Percentiles rank a stretch among this genome's conserved stretches.
phyloP scores from a whole-genome alignment of 2,329 filamentous ascomycete genomes.

The Ambrosiella beaveri region DNA sequence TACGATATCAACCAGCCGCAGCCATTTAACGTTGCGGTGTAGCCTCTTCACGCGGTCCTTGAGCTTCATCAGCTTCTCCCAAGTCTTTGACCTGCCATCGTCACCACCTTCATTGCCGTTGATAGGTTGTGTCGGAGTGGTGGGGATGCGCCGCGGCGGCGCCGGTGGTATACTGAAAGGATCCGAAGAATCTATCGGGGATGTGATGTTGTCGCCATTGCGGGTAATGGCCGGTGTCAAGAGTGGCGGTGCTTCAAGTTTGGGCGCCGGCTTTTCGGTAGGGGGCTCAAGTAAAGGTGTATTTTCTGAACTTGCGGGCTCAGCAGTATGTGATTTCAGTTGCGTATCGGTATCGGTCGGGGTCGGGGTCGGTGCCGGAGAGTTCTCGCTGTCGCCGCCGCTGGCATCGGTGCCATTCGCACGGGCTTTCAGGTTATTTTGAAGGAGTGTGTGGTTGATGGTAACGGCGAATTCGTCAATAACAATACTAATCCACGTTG shows the following conservation, averaged over 20 bases:
- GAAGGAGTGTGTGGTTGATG: slow-evolving; percentile 53
- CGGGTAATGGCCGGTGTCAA: slow-evolving; percentile 16
- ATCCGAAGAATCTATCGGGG: slow-evolving; percentile 9
- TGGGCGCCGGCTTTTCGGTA: background rate
- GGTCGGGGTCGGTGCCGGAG: background rate
- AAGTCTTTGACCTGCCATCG: slow-evolving; percentile 48
- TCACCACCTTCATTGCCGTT: slow-evolving; percentile 15
- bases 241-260: background rate
- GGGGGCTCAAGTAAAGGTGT: background rate
- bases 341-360: background rate
- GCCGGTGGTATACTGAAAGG: slow-evolving; percentile 13
- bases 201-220: slow-evolving; percentile 16
- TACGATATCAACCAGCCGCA: slow-evolving; percentile 76
- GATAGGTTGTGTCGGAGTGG: slow-evolving; percentile 6
- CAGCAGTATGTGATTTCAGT: background rate
- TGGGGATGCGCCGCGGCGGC: slow-evolving; percentile 10
- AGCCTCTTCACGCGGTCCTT: slow-evolving; percentile 78
- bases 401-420: slow-evolving; percentile 14
- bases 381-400: slow-evolving; percentile 6
- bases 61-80: slow-evolving; percentile 57
- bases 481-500: slow-evolving; percentile 87
- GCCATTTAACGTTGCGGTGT: slow-evolving; percentile 74
- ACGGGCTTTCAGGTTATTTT: slow-evolving; percentile 18
- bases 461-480: slow-evolving; percentile 74
- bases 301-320: background rate